A percentile compares a stretch with the other conserved stretches of the same genome.
Conservation (phyloP, 768 basidiomycete genomes). For the Boletus rex-veris region DNA sequence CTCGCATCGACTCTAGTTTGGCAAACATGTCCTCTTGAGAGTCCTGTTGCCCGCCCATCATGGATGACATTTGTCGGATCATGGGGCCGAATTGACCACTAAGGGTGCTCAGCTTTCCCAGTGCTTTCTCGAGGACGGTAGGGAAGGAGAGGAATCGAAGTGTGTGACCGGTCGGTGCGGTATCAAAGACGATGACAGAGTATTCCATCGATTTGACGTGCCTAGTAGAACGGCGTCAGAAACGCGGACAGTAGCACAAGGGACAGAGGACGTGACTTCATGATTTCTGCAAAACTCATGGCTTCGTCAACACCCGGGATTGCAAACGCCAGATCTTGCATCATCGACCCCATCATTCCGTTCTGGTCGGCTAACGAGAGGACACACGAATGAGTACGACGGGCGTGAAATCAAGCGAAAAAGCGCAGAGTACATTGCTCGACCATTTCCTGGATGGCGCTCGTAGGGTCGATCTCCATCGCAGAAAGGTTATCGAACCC, state of each 20-base stretch:
- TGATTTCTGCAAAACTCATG: constrained; percentile 99
- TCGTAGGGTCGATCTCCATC: constrained; percentile 99
- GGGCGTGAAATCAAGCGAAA: no score
- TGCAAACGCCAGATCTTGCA: constrained; percentile 99
- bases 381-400: background rate
- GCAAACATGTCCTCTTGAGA: constrained; percentile 99
- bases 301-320: constrained; percentile 99
- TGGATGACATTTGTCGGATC: constrained; percentile 92
- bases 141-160: constrained; percentile 99
- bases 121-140: constrained; percentile 92
- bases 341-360: constrained; percentile 98
- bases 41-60: constrained; percentile 91
- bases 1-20: constrained; percentile 95
- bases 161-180: constrained; percentile 97
- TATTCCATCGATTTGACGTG: constrained; percentile 99
- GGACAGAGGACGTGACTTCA: constrained; percentile 64
- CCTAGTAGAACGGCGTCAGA: constrained; percentile 39
- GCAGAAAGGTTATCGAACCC: constrained; percentile 96
- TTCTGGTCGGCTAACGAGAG: constrained; percentile 68
- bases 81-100: constrained; percentile 96
- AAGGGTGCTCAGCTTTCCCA: constrained; percentile 91
- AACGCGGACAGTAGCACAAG: no score
- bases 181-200: constrained; percentile 99
- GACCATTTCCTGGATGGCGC: constrained; percentile 98
- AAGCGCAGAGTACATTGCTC: constrained; percentile 68